Base-by-base conservation (phyloP, 495 filamentous ascomycete genomes). In the Hypomontagnella monticulosa region DNA sequence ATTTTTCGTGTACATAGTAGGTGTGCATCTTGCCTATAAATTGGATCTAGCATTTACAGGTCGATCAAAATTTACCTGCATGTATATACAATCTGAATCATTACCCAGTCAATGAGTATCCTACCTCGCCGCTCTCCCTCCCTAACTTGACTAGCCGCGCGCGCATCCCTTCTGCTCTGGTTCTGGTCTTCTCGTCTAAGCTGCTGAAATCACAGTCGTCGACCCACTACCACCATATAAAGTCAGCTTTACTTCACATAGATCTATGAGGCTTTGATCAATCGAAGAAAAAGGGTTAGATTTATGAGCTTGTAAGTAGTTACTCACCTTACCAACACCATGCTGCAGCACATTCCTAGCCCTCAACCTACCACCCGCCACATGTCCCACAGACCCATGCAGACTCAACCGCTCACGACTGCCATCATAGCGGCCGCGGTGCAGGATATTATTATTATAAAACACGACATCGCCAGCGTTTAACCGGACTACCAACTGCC, bases 381-480 rank as follows among this genome's bases (percentile, higher is more conserved):
- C 84, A 73, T 87, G 77, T 8, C 91, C 91, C 38, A 96, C 80
- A 69, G 88, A 89, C n/a, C 91, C 92, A 80, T 96, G 91, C 76
- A 93, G 69, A 69, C 91, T 96, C 78, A 91, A 78, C 60, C 92
- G 75, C 74, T 89, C 87, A 69, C 78, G 83, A n/a, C 57, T 66
- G 0, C 71, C 76, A 3, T 80, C 76, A 69, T 96, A 96, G n/a
- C 88, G 84, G 0, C 90, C 92, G 1, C 91, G 81, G 57, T 96
- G 92, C 71, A 94, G 61, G 51, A 96, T 94, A 76, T 96, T 93
- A 62, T 92, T 93, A 75, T 96, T 85, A 71, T 96, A 94, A 70
- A 96, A 96, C 34, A 90, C 89, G 6, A 88, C 81, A 73, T 94
- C 91, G 0, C 91, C 92, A 0, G 90, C 79, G 66, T 85, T 75